Percentiles rank a stretch among this genome's conserved stretches.
Evolutionary conservation across 2,329 filamentous ascomycete species (phyloP).

Genomic region (Cordyceps militaris): DNA sequence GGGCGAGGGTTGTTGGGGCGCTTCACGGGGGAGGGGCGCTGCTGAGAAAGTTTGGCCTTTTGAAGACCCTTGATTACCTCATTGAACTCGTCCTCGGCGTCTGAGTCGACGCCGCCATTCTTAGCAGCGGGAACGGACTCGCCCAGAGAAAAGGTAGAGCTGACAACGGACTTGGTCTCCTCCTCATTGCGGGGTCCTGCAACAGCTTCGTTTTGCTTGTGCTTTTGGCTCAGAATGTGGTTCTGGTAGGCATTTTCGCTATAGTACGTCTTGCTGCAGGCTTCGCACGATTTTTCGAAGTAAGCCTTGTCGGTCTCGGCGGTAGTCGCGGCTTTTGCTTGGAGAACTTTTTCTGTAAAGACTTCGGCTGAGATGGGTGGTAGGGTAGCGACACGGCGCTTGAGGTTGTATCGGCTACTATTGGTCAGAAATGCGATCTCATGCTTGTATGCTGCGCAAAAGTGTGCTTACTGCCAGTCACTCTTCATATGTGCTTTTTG

Average conservation of each 20-base stretch:
- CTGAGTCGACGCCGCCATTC: conserved; percentile 51
- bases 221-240: conserved; percentile 85
- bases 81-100: conserved; percentile 67
- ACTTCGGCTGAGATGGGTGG: conserved; percentile 86
- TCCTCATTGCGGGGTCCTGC: conserved; percentile 44
- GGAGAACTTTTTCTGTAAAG: conserved; percentile 92
- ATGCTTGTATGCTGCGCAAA: background rate
- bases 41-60: conserved; percentile 58
- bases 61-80: conserved; percentile 73
- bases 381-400: conserved; percentile 83
- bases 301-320: conserved; percentile 82
- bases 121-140: conserved; percentile 55
- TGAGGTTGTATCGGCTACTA: conserved; percentile 83
- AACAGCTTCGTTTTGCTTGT: conserved; percentile 55
- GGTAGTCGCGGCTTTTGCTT: conserved; percentile 75
- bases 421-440: conserved; percentile 2
- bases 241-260: conserved; percentile 95
- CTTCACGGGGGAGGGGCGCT: conserved; percentile 44
- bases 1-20: conserved; percentile 46
- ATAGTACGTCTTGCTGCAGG: conserved; percentile 88
- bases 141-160: conserved; percentile 85
- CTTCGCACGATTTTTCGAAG: conserved; percentile 75
- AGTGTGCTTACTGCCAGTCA: conserved; percentile 82
- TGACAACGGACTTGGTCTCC: conserved; percentile 74
- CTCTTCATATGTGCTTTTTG: conserved; percentile 96